These are phyloP conservation scores for Scheffersomyces stipitis DNA, from an alignment of 805 yeast species.

Conservation along the genomic window DNA sequence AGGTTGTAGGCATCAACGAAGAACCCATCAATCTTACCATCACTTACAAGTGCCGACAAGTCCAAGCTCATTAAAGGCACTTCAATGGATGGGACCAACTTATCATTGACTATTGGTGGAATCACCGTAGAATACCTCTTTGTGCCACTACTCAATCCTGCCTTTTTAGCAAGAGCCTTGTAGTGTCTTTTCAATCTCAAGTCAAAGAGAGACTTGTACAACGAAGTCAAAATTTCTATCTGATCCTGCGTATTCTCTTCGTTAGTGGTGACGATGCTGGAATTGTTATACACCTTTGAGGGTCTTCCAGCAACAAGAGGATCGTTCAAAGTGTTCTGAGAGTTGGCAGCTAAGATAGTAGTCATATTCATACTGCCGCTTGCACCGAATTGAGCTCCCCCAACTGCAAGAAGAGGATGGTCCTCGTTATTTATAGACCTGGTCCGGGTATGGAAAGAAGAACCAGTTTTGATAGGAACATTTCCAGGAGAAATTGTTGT, in stretches of 20 bases:
- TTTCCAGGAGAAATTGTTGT: background rate
- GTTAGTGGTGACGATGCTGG: background rate
- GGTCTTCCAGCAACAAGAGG: background rate
- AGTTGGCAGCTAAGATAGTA: conserved; percentile 14
- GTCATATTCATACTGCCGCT: conserved; percentile 23
- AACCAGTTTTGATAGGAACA: background rate
- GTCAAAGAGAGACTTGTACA: conserved; percentile 36
- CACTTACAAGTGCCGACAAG: conserved; percentile 29
- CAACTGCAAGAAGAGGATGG: background rate
- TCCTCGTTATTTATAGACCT: conserved; percentile 11
- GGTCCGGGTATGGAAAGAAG: conserved; percentile 7
- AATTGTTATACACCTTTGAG: background rate
- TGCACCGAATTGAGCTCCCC: background rate
- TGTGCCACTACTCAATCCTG: conserved; percentile 1
- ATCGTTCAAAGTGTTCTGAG: background rate
- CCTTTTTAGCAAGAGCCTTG: conserved; percentile 13
- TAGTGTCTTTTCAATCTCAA: conserved; percentile 35
- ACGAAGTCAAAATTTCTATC: conserved; percentile 26
- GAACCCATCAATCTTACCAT: conserved; percentile 37
- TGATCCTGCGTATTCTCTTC: conserved; percentile 15
- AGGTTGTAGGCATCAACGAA: conserved; percentile 26
- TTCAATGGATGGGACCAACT: conserved; percentile 37
- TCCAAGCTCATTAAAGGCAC: conserved; percentile 35
- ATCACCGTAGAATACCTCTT: conserved; percentile 22
- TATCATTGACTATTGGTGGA: conserved; percentile 39